A percentile compares a stretch with the other conserved stretches of the same genome.
Evolutionary conservation across 768 basidiomycete genomes (phyloP).

Genomic region (Podaxis sp.): DNA sequence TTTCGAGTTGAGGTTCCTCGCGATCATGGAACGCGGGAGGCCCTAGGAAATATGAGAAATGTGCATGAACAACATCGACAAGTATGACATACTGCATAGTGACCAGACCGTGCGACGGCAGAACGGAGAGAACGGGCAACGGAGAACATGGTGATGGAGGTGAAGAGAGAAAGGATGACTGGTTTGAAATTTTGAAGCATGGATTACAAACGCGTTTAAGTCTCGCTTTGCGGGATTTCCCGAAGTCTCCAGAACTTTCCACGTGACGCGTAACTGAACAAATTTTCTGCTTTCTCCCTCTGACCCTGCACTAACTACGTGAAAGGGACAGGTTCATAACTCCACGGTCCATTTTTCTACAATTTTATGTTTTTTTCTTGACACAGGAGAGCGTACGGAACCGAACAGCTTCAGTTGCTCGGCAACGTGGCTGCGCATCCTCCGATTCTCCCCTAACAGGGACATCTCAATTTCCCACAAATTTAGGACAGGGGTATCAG

Average conservation of each 20-base stretch:
- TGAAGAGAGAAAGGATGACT: conserved; percentile 28
- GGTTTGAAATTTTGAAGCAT: conserved; percentile 13
- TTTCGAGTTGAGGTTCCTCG: conserved; percentile 95
- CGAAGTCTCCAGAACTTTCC: conserved; percentile 30
- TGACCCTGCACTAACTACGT: background rate
- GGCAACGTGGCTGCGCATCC: background rate
- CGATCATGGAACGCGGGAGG: conserved; percentile 68
- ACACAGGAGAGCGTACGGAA: background rate
- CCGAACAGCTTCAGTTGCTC: background rate
- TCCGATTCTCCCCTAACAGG: background rate
- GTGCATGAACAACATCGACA: background rate
- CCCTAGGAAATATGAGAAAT: conserved; percentile 34
- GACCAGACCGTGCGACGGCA: conserved; percentile 54
- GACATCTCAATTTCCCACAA: conserved; percentile 1
- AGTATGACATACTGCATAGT: conserved; percentile 49
- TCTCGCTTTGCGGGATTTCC: conserved; percentile 14
- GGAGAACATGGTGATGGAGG: conserved; percentile 64
- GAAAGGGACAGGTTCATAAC: background rate
- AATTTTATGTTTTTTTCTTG: background rate
- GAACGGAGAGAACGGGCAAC: conserved; percentile 61
- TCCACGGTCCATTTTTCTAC: background rate
- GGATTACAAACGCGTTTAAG: conserved; percentile 12
- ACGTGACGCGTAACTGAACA: conserved; percentile 11
- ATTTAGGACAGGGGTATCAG: background rate
- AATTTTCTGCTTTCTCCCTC: background rate